Percentiles rank a stretch among this genome's conserved stretches.
phyloP scores from a whole-genome alignment of 2,329 filamentous ascomycete species.

The Fusarium sp. region DNA sequence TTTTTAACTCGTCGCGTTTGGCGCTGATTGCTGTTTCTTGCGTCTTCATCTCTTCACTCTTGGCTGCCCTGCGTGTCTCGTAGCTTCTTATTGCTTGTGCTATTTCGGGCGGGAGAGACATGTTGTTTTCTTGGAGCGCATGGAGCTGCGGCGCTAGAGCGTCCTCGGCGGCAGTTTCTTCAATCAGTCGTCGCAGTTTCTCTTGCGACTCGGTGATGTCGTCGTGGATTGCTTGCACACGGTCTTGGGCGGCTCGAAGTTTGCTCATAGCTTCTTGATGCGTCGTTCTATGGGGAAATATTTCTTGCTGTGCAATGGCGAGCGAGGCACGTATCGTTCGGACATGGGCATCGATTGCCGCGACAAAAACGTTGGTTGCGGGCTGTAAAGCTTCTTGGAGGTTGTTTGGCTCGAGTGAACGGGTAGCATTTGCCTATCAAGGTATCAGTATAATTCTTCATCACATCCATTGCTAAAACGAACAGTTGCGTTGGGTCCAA shows the following conservation, averaged over 20 bases:
- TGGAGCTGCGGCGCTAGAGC: slow-evolving; percentile 47
- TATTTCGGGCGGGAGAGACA: slow-evolving; percentile 47
- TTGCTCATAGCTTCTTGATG: slow-evolving; percentile 46
- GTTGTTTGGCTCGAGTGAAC: slow-evolving; percentile 40
- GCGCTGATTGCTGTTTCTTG: slow-evolving; percentile 42
- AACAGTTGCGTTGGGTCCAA: slow-evolving; percentile 34
- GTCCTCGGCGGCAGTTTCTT: slow-evolving; percentile 46
- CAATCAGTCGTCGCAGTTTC: slow-evolving; percentile 37
- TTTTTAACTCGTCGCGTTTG: slow-evolving; percentile 38
- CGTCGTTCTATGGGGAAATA: slow-evolving; percentile 47
- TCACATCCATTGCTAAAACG: slow-evolving; percentile 5
- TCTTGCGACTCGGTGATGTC: slow-evolving; percentile 40
- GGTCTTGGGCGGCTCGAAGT: slow-evolving; percentile 38
- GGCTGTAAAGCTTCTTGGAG: slow-evolving; percentile 45
- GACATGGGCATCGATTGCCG: slow-evolving; percentile 45
- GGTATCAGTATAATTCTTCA: slow-evolving; percentile 1
- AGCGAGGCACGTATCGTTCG: slow-evolving; percentile 44
- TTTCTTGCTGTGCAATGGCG: slow-evolving; percentile 44
- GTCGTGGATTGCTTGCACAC: slow-evolving; percentile 40
- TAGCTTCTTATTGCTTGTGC: slow-evolving; percentile 48
- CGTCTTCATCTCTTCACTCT: slow-evolving; percentile 47
- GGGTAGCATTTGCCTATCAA: slow-evolving; percentile 33
- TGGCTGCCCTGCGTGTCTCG: slow-evolving; percentile 44
- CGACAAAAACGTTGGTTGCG: slow-evolving; percentile 36
- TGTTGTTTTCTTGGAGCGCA: slow-evolving; percentile 48